phyloP scores from a whole-genome alignment of 2,329 filamentous ascomycete species.

The Didymosphaeria variabile region DNA sequence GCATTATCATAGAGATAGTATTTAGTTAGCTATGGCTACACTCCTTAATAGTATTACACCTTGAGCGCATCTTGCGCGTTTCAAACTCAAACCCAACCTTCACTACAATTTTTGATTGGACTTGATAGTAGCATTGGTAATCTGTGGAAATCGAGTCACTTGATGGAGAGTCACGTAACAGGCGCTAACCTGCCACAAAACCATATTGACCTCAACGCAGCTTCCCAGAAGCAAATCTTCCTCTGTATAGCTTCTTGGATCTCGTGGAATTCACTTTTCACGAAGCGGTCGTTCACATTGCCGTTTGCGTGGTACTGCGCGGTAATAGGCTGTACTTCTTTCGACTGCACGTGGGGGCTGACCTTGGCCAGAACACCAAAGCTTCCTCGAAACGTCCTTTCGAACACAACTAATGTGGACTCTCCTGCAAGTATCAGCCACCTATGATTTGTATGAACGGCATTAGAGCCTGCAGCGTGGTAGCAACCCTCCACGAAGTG shows the following conservation, averaged over 20 bases:
- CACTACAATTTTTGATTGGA: too few species aligned
- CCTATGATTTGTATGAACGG: slow-evolving; percentile 67
- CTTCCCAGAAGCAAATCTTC: too few species aligned
- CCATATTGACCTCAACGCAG: too few species aligned
- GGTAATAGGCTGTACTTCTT: neutral
- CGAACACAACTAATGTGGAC: slow-evolving; percentile 70
- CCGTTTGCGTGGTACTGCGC: slow-evolving; percentile 64
- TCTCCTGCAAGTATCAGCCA: slow-evolving; percentile 71
- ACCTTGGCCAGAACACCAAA: slow-evolving; percentile 68
- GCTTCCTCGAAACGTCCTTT: slow-evolving; percentile 72
- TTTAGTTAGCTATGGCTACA: too few species aligned
- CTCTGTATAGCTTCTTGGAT: slow-evolving; percentile 71
- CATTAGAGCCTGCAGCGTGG: slow-evolving; percentile 61
- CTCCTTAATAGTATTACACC: too few species aligned
- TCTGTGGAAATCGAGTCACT: too few species aligned
- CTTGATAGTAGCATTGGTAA: too few species aligned
- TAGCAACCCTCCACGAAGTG: slow-evolving; percentile 62
- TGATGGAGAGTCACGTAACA: too few species aligned
- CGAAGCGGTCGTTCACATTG: slow-evolving; percentile 65
- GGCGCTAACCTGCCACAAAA: too few species aligned
- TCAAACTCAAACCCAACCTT: too few species aligned
- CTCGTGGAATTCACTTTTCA: slow-evolving; percentile 72
- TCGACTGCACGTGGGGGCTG: neutral
- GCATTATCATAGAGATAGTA: neutral
- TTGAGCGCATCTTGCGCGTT: too few species aligned